These are phyloP conservation scores for Tillandsia fasciculata DNA, from an alignment of 176 grass and related monocot genomes.

Conservation along the genomic window DNA sequence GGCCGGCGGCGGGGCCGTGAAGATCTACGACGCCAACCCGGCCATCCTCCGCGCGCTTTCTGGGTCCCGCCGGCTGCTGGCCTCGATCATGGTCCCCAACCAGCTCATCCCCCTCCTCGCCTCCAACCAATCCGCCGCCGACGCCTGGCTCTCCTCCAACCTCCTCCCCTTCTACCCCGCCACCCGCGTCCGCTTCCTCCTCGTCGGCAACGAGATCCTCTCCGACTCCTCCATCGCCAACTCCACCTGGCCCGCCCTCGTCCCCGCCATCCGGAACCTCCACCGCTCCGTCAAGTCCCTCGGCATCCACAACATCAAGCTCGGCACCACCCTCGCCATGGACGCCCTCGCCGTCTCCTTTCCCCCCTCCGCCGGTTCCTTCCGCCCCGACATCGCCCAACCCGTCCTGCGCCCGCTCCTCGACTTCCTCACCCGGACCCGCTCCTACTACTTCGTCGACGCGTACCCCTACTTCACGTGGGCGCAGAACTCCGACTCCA, in stretches of 20 bases:
- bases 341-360: conserved; percentile 49
- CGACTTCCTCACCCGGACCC: conserved; percentile 42
- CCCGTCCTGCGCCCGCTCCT: conserved; percentile 61
- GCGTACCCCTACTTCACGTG: conserved; percentile 79
- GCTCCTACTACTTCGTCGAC: conserved; percentile 85
- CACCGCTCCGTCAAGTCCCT: conserved; percentile 31
- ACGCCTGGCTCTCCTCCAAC: conserved; percentile 54
- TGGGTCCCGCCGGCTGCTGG: conserved; percentile 27
- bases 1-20: conserved; percentile 49
- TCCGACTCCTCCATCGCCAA: conserved; percentile 45
- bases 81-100: conserved; percentile 97
- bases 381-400: conserved; percentile 63
- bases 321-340: conserved; percentile 87
- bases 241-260: conserved; percentile 50
- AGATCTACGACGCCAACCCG: conserved; percentile 84
- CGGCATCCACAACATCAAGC: conserved; percentile 50
- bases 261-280: conserved; percentile 74
- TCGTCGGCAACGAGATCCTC: conserved; percentile 91
- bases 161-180: conserved; percentile 35
- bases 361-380: conserved; percentile 49
- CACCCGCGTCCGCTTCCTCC: conserved; percentile 63
- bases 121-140: conserved; percentile 38
- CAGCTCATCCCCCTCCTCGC: conserved; percentile 53
- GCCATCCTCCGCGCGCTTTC: conserved; percentile 56
- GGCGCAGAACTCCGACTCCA: conserved; percentile 27